Percentiles rank a stretch among this genome's conserved stretches.
Conservation (phyloP, 202 grass and related monocot species). For the Hordeum pubiflorum region DNA sequence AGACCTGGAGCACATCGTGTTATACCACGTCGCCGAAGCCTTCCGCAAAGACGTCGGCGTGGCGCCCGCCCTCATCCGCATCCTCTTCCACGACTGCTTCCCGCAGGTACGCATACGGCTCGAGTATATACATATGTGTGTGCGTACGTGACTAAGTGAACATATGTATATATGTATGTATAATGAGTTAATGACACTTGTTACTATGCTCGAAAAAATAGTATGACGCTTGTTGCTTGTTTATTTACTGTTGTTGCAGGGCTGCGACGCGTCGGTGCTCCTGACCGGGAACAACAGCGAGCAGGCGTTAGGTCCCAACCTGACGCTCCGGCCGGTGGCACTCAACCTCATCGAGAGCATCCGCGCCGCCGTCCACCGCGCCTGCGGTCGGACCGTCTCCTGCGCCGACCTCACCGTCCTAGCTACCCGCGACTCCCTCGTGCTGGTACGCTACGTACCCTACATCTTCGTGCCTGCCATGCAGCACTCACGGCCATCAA, state of each 20-base stretch:
- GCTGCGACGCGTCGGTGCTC: slow-evolving; percentile 56
- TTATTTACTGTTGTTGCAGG: background rate
- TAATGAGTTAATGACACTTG: no score
- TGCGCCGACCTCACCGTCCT: slow-evolving; percentile 48
- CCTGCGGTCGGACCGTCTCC: slow-evolving; percentile 36
- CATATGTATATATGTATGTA: no score
- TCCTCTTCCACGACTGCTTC: slow-evolving; percentile 51
- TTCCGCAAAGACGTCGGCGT: slow-evolving; percentile 33
- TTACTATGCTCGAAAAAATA: no score
- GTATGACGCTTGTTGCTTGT: no score
- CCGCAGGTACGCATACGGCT: background rate
- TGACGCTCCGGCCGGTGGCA: slow-evolving; percentile 37
- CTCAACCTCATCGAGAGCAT: slow-evolving; percentile 48
- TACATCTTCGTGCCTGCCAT: no score
- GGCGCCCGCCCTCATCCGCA: slow-evolving; percentile 37
- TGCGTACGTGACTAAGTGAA: no score
- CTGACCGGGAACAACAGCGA: slow-evolving; percentile 18
- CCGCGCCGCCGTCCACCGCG: slow-evolving; percentile 25
- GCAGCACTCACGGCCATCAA: no score
- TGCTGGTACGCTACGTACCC: background rate
- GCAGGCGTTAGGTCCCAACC: slow-evolving; percentile 27
- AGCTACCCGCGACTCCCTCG: slow-evolving; percentile 42
- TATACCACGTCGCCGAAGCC: background rate
- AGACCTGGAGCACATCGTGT: slow-evolving; percentile 11
- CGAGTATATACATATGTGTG: no score